Evolutionary conservation across 2,329 filamentous ascomycete species (phyloP).

Genomic region (Exophiala bonariae): DNA sequence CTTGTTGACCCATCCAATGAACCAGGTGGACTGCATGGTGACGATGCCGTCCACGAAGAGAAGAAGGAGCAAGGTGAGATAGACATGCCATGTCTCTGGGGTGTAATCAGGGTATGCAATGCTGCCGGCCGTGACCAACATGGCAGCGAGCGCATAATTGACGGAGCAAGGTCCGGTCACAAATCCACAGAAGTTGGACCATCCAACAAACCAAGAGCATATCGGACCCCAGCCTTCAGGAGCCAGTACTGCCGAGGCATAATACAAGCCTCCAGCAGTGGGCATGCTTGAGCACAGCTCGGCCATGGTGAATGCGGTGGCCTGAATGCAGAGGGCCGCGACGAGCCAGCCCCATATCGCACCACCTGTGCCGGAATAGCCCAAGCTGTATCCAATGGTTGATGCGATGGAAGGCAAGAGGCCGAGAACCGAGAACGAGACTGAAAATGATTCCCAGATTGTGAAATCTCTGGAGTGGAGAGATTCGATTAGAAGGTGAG

Average conservation of each 20-base stretch:
- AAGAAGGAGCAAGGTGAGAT: constrained; percentile 33
- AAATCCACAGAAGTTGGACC: constrained; percentile 34
- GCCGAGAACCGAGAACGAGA: constrained; percentile 38
- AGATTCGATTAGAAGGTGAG: constrained; percentile 1
- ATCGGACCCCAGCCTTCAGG: constrained; percentile 31
- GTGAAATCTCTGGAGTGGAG: constrained; percentile 30
- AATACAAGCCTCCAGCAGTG: constrained; percentile 37
- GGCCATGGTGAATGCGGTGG: constrained; percentile 37
- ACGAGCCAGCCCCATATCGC: constrained; percentile 36
- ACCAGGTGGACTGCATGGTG: constrained; percentile 36
- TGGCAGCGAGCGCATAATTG: constrained; percentile 37
- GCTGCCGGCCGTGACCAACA: constrained; percentile 36
- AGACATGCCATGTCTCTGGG: constrained; percentile 36
- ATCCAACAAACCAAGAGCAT: constrained; percentile 31
- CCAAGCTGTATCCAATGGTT: constrained; percentile 37
- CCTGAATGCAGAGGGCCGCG: constrained; percentile 33
- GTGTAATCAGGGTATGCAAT: constrained; percentile 36
- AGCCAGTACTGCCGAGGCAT: constrained; percentile 33
- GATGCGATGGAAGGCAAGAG: constrained; percentile 41
- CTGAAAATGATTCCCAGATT: constrained; percentile 35
- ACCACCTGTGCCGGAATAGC: constrained; percentile 35
- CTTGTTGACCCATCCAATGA: constrained; percentile 38
- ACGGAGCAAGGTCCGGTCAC: constrained; percentile 34
- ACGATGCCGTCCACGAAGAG: constrained; percentile 34
- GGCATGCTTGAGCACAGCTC: constrained; percentile 37